Conservation (phyloP, 192 early-diverging fungal species). For the Coemansia sp. region DNA sequence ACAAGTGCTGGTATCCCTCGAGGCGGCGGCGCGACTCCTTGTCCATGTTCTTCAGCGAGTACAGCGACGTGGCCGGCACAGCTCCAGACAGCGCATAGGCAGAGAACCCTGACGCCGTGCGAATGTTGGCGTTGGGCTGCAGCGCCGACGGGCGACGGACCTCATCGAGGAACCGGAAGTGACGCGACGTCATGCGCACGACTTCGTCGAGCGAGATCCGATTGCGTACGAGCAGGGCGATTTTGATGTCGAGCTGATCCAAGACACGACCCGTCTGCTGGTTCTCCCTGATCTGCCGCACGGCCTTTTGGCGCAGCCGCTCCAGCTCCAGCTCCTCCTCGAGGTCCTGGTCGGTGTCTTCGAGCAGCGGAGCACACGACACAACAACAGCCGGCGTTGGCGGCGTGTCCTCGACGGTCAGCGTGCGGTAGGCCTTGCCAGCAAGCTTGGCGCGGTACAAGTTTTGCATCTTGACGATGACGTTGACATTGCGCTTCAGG, state of each 20-base stretch:
- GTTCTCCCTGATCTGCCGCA: constrained; percentile 90
- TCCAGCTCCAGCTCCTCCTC: constrained; percentile 93
- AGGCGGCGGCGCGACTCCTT: constrained; percentile 79
- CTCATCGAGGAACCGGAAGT: constrained; percentile 56
- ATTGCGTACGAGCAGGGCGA: constrained; percentile 95
- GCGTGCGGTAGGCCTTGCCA: constrained; percentile 68
- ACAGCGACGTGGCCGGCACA: constrained; percentile 38
- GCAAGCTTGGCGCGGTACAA: constrained; percentile 69
- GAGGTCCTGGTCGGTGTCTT: constrained; percentile 89
- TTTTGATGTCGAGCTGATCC: constrained; percentile 93
- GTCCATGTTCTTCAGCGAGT: constrained; percentile 80
- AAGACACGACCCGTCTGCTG: constrained; percentile 74
- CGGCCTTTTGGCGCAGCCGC: constrained; percentile 80
- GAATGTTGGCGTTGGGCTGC: constrained; percentile 16
- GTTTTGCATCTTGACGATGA: constrained; percentile 76
- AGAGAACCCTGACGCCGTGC: constrained; percentile 19
- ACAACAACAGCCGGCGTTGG: constrained; percentile 79
- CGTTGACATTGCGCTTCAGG: constrained; percentile 67
- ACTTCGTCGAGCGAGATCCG: constrained; percentile 96
- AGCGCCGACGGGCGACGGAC: constrained; percentile 48
- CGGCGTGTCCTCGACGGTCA: constrained; percentile 78
- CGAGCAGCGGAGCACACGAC: constrained; percentile 84
- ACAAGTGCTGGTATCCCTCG: constrained; percentile 90
- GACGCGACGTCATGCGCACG: constrained; percentile 59
- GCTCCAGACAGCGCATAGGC: constrained; percentile 62